phyloP scores from a whole-genome alignment of 805 yeast species.

The Starmerella bombi region DNA sequence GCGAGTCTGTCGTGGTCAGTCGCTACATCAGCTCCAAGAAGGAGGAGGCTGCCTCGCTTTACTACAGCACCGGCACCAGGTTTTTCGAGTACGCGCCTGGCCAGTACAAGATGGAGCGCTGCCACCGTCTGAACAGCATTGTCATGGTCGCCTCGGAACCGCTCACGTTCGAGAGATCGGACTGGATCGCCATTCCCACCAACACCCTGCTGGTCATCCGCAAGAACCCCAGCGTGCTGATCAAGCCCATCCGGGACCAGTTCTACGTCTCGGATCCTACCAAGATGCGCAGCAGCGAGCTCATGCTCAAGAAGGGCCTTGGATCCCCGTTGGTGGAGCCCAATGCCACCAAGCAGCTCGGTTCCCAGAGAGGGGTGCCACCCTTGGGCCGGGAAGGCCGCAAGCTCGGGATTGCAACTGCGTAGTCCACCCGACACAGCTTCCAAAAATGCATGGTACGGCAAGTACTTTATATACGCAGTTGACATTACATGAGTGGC shows the following conservation, averaged over 20 bases:
- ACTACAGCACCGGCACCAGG: constrained; percentile 85
- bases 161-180: constrained; percentile 87
- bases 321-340: constrained; percentile 71
- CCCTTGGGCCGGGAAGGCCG: constrained; percentile 72
- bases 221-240: constrained; percentile 67
- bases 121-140: constrained; percentile 84
- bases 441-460: no score
- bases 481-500: no score
- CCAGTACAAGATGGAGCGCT: constrained; percentile 83
- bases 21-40: constrained; percentile 78
- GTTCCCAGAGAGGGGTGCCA: constrained; percentile 48
- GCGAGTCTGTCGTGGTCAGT: constrained; percentile 69
- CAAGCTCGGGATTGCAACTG: constrained; percentile 5
- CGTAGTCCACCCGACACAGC: no score
- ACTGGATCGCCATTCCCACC: constrained; percentile 95
- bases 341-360: constrained; percentile 35
- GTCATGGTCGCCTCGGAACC: constrained; percentile 98
- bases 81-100: constrained; percentile 87
- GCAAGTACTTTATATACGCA: no score
- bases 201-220: constrained; percentile 66
- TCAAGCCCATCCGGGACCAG: constrained; percentile 86
- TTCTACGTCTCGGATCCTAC: constrained; percentile 64
- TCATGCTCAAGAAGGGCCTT: constrained; percentile 83
- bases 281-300: constrained; percentile 55
- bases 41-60: constrained; percentile 93